Evolutionary conservation across 129 eudicot genomes (phyloP).

Genomic region (Solidago caesia): DNA sequence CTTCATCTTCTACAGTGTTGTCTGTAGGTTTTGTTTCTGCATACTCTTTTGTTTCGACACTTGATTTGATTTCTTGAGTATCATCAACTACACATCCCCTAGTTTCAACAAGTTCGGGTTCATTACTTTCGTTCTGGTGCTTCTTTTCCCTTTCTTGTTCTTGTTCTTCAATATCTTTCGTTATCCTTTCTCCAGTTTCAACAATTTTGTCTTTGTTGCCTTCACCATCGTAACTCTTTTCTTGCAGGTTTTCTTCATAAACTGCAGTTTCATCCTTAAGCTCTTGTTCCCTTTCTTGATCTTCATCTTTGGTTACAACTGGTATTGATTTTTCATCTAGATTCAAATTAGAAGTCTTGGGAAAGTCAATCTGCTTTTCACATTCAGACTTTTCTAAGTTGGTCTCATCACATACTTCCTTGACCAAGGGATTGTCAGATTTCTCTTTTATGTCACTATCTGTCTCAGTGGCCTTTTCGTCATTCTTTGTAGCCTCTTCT

Average conservation of each 20-base stretch:
- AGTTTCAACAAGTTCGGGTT: not conserved
- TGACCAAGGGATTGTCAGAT: not conserved
- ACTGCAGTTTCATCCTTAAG: not conserved
- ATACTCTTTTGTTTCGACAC: conserved; percentile 7
- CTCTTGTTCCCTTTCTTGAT: conserved; percentile 17
- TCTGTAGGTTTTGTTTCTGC: not conserved
- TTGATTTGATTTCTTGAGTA: conserved; percentile 26
- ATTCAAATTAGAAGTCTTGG: not conserved
- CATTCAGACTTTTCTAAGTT: not conserved
- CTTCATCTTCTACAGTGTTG: not conserved
- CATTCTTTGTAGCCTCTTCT: conserved; percentile 14
- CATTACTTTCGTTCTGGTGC: no score
- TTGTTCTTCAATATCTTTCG: not conserved
- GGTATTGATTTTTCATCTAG: not conserved
- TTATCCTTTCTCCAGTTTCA: not conserved
- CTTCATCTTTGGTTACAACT: conserved; percentile 16
- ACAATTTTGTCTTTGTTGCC: not conserved
- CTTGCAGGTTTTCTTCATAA: conserved; percentile 8
- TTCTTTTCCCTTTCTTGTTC: no score
- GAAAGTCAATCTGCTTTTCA: conserved; percentile 10
- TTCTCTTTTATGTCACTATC: conserved; percentile 17
- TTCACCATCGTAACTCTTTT: not conserved
- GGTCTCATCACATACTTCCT: conserved; percentile 22
- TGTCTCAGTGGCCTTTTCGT: conserved; percentile 15
- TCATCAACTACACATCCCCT: conserved; percentile 14